Evolutionary conservation across 2,329 filamentous ascomycete species (phyloP).

Genomic region (Pleurostoma richardsiae): DNA sequence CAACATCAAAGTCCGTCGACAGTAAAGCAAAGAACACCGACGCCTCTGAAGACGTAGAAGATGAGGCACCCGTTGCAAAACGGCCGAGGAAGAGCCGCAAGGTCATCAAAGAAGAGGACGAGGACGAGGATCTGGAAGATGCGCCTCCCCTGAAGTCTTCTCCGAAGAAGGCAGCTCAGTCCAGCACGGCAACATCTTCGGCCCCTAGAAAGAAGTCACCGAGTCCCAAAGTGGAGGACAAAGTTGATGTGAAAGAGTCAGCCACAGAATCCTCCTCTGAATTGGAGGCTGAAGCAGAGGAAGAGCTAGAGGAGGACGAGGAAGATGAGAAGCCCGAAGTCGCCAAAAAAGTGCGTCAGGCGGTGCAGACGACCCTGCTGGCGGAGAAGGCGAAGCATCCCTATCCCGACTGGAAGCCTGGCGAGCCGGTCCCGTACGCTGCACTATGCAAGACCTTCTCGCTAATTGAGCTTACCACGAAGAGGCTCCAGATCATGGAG

Average conservation of each 20-base stretch:
- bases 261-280: slow-evolving; percentile 41
- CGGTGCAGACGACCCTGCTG: slow-evolving; percentile 72
- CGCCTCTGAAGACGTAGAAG: slow-evolving; percentile 45
- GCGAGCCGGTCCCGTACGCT: slow-evolving; percentile 86
- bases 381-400: slow-evolving; percentile 61
- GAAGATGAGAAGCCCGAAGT: slow-evolving; percentile 64
- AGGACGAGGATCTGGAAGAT: slow-evolving; percentile 35
- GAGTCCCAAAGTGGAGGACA: slow-evolving; percentile 26
- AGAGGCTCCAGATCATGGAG: slow-evolving; percentile 80
- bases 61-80: slow-evolving; percentile 58
- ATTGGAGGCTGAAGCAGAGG: slow-evolving; percentile 47
- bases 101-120: slow-evolving; percentile 48
- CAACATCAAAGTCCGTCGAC: slow-evolving; percentile 18
- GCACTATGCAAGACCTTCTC: slow-evolving; percentile 94
- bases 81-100: slow-evolving; percentile 41
- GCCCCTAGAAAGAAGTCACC: slow-evolving; percentile 12
- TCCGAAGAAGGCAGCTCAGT: slow-evolving; percentile 19
- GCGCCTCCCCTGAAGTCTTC: slow-evolving; percentile 11
- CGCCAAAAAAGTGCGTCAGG: slow-evolving; percentile 71
- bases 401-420: slow-evolving; percentile 93
- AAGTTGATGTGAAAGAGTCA: slow-evolving; percentile 37
- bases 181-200: slow-evolving; percentile 12
- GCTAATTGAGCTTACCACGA: slow-evolving; percentile 89
- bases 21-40: slow-evolving; percentile 26
- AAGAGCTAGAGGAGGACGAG: slow-evolving; percentile 45